A percentile compares a stretch with the other conserved stretches of the same genome.
phyloP scores from a whole-genome alignment of 2,329 filamentous ascomycete species.

The Trichoderma simmonsii region DNA sequence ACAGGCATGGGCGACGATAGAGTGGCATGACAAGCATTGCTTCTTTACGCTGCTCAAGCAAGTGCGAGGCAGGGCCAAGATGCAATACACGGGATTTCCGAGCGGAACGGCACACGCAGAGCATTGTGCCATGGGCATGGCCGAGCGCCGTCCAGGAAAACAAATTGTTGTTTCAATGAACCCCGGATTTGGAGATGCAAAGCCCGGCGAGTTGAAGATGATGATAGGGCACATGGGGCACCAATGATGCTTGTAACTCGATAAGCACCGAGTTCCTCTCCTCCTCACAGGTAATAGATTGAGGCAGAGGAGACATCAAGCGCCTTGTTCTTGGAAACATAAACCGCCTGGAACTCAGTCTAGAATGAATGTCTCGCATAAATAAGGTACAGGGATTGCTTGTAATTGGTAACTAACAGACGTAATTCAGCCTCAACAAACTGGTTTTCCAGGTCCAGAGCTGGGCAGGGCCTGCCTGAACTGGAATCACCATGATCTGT shows the following conservation, averaged over 20 bases:
- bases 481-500: too few relatives aligned
- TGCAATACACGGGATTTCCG: slow-evolving; percentile 8
- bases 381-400: too few relatives aligned
- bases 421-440: too few relatives aligned
- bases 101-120: background rate
- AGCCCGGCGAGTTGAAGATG: background rate
- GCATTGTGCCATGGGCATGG: slow-evolving; percentile 4
- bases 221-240: background rate
- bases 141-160: background rate
- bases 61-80: slow-evolving; percentile 1
- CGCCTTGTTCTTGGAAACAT: too few relatives aligned
- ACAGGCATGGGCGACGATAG: background rate
- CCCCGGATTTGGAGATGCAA: slow-evolving; percentile 1
- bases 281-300: too few relatives aligned
- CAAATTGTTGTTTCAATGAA: background rate
- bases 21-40: slow-evolving; percentile 10
- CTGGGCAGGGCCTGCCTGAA: too few relatives aligned
- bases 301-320: too few relatives aligned
- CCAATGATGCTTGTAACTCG: background rate
- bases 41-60: slow-evolving; percentile 9
- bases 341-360: too few relatives aligned
- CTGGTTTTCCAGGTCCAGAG: too few relatives aligned
- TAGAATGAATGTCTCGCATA: too few relatives aligned
- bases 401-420: too few relatives aligned
- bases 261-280: too few relatives aligned